These are phyloP conservation scores for Vararia minispora DNA, from an alignment of 768 basidiomycete genomes.

Conservation along the genomic window DNA sequence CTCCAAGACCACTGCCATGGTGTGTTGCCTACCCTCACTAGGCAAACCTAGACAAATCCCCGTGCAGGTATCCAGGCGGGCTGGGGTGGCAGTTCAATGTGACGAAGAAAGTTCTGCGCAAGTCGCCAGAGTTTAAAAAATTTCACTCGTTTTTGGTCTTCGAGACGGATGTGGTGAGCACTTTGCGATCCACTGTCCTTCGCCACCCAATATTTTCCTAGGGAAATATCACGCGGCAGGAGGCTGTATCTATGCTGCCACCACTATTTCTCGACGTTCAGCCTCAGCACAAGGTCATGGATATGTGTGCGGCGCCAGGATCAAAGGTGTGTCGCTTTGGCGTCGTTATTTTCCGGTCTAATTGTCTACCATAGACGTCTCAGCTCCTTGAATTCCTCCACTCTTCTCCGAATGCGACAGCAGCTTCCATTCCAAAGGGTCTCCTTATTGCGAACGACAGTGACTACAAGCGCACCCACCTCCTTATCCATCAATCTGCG, in stretches of 20 bases:
- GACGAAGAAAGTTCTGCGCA: slow-evolving; percentile 78
- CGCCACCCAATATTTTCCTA: slow-evolving; percentile 20
- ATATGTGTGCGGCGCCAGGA: slow-evolving; percentile 98
- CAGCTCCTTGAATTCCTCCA: slow-evolving; percentile 95
- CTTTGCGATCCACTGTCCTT: neutral
- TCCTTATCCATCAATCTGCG: slow-evolving; percentile 96
- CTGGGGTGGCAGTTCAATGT: slow-evolving; percentile 96
- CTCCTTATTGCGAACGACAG: slow-evolving; percentile 92
- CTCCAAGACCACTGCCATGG: slow-evolving; percentile 84
- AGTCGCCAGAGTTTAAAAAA: slow-evolving; percentile 80
- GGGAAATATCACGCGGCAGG: slow-evolving; percentile 95
- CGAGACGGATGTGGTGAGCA: slow-evolving; percentile 84
- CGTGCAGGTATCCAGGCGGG: slow-evolving; percentile 80
- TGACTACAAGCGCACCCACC: slow-evolving; percentile 87
- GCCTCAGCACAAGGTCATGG: slow-evolving; percentile 88
- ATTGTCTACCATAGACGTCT: slow-evolving; percentile 48
- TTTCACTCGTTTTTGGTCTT: slow-evolving; percentile 96
- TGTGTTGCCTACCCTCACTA: slow-evolving; percentile 20
- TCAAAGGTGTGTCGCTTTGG: slow-evolving; percentile 55
- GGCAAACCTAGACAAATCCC: neutral
- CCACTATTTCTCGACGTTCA: slow-evolving; percentile 91
- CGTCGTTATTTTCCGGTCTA: neutral
- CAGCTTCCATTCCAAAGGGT: slow-evolving; percentile 66
- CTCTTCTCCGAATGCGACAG: slow-evolving; percentile 52
- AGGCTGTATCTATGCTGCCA: slow-evolving; percentile 99